Base-by-base conservation (phyloP, 2,329 filamentous ascomycete genomes). In the Orbilia javanica region DNA sequence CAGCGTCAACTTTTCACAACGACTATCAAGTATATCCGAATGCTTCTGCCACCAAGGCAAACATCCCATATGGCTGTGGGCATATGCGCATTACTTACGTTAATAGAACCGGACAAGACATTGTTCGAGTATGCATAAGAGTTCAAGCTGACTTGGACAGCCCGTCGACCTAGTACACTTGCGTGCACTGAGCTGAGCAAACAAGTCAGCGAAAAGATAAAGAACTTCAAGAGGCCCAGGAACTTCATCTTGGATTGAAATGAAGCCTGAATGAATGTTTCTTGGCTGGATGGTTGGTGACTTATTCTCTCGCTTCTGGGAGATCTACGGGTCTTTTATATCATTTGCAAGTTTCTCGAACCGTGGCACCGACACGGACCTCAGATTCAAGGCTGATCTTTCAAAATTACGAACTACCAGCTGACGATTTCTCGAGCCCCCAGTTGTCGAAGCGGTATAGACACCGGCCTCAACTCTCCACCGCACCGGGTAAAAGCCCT, bases 41-140 rank as follows among this genome's bases (percentile, higher is more conserved):
- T 13, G 25, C 25, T 27, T 11, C 10, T 15, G 25, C 4, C 7
- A 27, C n/a, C n/a, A 15, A 4, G 1, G 2, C 8, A 5, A 11
- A 29, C 4, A 10, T 20, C 31, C 31, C 4, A 34, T 10, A 34
- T 34, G 5, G 31, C 31, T 5, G 31, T 34, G 10, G 31, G 10
- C 18, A 44, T 44, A 4, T 42, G 13, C 2, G 18, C 34, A n/a
- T 44, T 29, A 71, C 80, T 27, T 79, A 82, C 81, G 70, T 79
- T 80, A n/a, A 82, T 80, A 15, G 80, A 80, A 10, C 82, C 81
- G 29, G 79, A 64, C n/a, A 82, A 73, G 36, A 82, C 65, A 69
- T 80, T 81, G 48, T 81, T 80, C 18, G 68, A 60, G 64, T 81
- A 82, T 2, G 78, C 79, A 22, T 81, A 80, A 39, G 62, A 79